phyloP scores from a whole-genome alignment of 352 stramenopile genomes.

The Phytophthora sojae region DNA sequence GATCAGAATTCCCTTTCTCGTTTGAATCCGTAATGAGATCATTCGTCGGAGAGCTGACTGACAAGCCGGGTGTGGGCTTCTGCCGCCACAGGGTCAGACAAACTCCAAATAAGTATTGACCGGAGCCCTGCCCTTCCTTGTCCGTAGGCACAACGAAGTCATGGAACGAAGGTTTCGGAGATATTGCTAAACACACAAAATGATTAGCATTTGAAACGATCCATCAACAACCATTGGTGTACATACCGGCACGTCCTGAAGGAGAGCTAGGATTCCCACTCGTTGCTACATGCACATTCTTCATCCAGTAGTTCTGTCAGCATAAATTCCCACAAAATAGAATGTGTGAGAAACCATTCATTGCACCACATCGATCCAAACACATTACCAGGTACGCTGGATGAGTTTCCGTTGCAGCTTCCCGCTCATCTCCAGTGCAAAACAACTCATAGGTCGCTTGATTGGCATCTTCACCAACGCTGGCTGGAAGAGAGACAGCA shows the following conservation, averaged over 20 bases:
- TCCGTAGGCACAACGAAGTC: slow-evolving; percentile 49
- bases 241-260: slow-evolving; percentile 6
- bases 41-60: slow-evolving; percentile 4
- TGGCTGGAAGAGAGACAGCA: slow-evolving; percentile 8
- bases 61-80: background rate
- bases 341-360: background rate
- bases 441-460: slow-evolving; percentile 35
- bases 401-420: slow-evolving; percentile 18
- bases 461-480: background rate
- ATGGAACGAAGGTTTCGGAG: slow-evolving; percentile 41
- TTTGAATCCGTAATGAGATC: background rate
- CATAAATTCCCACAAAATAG: background rate
- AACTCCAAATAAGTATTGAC: slow-evolving; percentile 42
- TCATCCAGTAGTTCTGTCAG: slow-evolving; percentile 56
- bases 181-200: slow-evolving; percentile 5
- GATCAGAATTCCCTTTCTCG: slow-evolving; percentile 2
- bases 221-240: background rate
- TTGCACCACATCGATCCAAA: background rate
- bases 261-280: slow-evolving; percentile 18
- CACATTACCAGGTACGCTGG: slow-evolving; percentile 37
- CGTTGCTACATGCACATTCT: slow-evolving; percentile 26
- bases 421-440: slow-evolving; percentile 27
- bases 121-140: background rate
- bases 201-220: background rate
- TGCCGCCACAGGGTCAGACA: slow-evolving; percentile 48